These are phyloP conservation scores for Exophiala lecanii-corni DNA, from an alignment of 2,329 filamentous ascomycete genomes.

Conservation along the genomic window DNA sequence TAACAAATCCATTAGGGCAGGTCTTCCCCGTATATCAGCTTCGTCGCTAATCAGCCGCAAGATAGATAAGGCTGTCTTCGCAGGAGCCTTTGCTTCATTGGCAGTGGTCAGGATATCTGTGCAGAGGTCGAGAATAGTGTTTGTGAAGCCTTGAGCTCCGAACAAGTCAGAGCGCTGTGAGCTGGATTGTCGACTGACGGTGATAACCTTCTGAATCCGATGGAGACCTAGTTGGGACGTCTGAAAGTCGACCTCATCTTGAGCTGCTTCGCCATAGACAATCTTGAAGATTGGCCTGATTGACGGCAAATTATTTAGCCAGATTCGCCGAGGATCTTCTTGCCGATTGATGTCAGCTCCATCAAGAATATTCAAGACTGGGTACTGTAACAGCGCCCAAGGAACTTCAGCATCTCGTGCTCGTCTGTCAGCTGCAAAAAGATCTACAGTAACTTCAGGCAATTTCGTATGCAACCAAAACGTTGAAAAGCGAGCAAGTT, in stretches of 20 bases:
- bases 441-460: constrained; percentile 17
- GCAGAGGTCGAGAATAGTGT: constrained; percentile 17
- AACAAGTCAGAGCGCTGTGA: constrained; percentile 19
- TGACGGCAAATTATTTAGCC: constrained; percentile 19
- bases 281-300: constrained; percentile 18
- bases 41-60: constrained; percentile 19
- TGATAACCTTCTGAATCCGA: constrained; percentile 20
- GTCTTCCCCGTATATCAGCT: constrained; percentile 7
- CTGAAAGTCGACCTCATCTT: constrained; percentile 6
- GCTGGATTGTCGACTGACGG: constrained; percentile 14
- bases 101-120: constrained; percentile 7
- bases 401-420: constrained; percentile 21
- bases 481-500: constrained; percentile 65
- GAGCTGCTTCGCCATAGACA: constrained; percentile 10
- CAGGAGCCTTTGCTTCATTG: constrained; percentile 4
- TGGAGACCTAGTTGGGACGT: constrained; percentile 15
- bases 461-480: constrained; percentile 71
- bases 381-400: constrained; percentile 20
- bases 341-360: constrained; percentile 6
- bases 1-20: constrained; percentile 16
- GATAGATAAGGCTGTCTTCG: constrained; percentile 14
- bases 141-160: constrained; percentile 13
- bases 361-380: constrained; percentile 19
- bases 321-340: constrained; percentile 19
- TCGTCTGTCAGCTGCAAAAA: constrained; percentile 11